phyloP scores from a whole-genome alignment of 2,329 filamentous ascomycete species.

The Aureobasidium sp. region DNA sequence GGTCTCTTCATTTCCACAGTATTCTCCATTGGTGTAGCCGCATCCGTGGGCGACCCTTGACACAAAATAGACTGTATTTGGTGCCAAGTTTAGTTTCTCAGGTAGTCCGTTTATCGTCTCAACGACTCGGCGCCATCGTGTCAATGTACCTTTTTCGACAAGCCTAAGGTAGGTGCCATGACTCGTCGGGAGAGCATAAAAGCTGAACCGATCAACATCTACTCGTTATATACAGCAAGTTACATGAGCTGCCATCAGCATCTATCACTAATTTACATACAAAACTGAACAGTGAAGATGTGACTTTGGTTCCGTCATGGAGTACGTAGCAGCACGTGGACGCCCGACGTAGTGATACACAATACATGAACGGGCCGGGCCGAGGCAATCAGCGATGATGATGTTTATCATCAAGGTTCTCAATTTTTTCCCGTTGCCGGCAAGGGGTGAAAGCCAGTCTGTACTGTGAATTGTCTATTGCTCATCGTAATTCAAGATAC shows the following conservation, averaged over 20 bases:
- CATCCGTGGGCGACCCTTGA: neutral
- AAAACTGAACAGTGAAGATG: neutral
- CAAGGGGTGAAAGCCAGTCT: neutral
- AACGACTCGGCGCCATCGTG: neutral
- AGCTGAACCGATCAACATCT: neutral
- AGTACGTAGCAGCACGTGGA: neutral
- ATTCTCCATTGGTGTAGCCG: neutral
- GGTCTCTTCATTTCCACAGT: too few species aligned
- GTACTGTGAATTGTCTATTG: neutral
- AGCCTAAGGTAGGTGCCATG: neutral
- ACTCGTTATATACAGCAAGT: neutral
- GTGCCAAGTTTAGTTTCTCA: too few species aligned
- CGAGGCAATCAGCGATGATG: neutral
- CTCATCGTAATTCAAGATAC: neutral
- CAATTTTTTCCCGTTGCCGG: slow-evolving; percentile 5
- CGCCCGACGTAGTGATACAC: neutral
- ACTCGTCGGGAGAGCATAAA: neutral
- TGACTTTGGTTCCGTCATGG: neutral
- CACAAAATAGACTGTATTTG: too few species aligned
- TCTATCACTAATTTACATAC: neutral
- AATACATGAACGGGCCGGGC: neutral
- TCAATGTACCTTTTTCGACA: neutral
- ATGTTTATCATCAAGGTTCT: slow-evolving; percentile 7
- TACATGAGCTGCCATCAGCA: neutral
- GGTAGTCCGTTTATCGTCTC: neutral